Percentiles rank a stretch among this genome's conserved stretches.
phyloP scores from a whole-genome alignment of 805 yeast genomes.

The Allodekkera sacchari region DNA sequence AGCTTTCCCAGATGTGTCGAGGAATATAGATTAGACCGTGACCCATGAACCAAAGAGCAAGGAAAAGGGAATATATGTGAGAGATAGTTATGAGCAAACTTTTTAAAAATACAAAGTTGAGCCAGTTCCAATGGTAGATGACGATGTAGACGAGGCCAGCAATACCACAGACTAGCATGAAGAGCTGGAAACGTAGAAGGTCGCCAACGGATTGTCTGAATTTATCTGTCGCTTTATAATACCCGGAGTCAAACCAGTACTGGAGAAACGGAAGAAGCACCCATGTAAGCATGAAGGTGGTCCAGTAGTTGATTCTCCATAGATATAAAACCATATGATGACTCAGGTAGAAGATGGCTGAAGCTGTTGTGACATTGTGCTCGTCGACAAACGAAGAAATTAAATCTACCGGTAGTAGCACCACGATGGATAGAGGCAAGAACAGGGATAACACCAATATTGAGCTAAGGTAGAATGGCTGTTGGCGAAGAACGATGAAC shows the following conservation, averaged over 20 bases:
- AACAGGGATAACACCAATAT: slow-evolving; percentile 53
- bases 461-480: slow-evolving; percentile 35
- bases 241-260: slow-evolving; percentile 65
- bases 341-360: slow-evolving; percentile 36
- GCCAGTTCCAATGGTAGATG: slow-evolving; percentile 24
- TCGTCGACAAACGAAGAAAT: slow-evolving; percentile 36
- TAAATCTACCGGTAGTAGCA: slow-evolving; percentile 68
- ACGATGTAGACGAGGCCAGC: slow-evolving; percentile 54
- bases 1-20: slow-evolving; percentile 24
- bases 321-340: slow-evolving; percentile 40
- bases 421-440: slow-evolving; percentile 68
- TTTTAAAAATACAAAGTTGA: slow-evolving; percentile 42
- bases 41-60: slow-evolving; percentile 80
- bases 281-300: slow-evolving; percentile 77
- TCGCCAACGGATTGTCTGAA: slow-evolving; percentile 48
- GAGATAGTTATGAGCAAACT: slow-evolving; percentile 66
- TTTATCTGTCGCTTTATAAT: slow-evolving; percentile 37
- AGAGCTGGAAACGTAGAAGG: slow-evolving; percentile 53
- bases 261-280: slow-evolving; percentile 62
- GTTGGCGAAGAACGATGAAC: slow-evolving; percentile 26
- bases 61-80: slow-evolving; percentile 64
- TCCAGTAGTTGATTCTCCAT: slow-evolving; percentile 78
- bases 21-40: slow-evolving; percentile 72
- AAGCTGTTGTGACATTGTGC: slow-evolving; percentile 18
- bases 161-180: slow-evolving; percentile 43